phyloP scores from a whole-genome alignment of 2,329 filamentous ascomycete genomes.

The Fusarium tjaetaba region DNA sequence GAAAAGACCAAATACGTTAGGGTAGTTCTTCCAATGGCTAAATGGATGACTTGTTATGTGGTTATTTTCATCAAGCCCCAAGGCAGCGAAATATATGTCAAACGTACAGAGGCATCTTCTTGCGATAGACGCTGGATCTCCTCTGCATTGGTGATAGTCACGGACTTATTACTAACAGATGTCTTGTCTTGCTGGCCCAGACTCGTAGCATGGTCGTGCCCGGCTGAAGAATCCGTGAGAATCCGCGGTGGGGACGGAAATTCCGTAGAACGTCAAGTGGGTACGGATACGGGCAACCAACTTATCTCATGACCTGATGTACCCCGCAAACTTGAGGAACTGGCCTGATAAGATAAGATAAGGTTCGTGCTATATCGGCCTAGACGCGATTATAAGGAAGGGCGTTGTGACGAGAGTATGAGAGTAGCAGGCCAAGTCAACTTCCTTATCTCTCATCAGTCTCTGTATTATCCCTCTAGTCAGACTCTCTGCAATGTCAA shows the following conservation, averaged over 20 bases:
- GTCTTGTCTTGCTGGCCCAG: background rate
- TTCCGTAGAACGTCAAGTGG: background rate
- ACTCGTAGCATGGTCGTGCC: too few relatives aligned
- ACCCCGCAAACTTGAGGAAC: background rate
- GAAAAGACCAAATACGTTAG: too few relatives aligned
- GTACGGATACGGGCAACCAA: background rate
- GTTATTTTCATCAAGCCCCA: background rate
- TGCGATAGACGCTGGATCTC: rapidly evolving
- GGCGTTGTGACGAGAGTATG: background rate
- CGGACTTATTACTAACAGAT: background rate
- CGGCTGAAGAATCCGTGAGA: slow-evolving; percentile 1
- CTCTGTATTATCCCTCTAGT: background rate
- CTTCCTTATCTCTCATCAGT: background rate
- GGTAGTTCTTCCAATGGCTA: too few relatives aligned
- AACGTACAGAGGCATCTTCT: rapidly evolving
- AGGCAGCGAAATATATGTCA: rapidly evolving
- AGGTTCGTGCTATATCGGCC: background rate
- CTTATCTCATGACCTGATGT: background rate
- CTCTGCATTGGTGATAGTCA: rapidly evolving
- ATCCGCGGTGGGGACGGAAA: slow-evolving; percentile 6
- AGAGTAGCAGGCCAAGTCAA: background rate
- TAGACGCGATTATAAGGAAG: background rate
- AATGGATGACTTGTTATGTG: too few relatives aligned
- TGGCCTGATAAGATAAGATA: background rate
- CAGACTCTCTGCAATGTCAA: background rate